phyloP scores from a whole-genome alignment of 805 yeast genomes.

The Candida alai region DNA sequence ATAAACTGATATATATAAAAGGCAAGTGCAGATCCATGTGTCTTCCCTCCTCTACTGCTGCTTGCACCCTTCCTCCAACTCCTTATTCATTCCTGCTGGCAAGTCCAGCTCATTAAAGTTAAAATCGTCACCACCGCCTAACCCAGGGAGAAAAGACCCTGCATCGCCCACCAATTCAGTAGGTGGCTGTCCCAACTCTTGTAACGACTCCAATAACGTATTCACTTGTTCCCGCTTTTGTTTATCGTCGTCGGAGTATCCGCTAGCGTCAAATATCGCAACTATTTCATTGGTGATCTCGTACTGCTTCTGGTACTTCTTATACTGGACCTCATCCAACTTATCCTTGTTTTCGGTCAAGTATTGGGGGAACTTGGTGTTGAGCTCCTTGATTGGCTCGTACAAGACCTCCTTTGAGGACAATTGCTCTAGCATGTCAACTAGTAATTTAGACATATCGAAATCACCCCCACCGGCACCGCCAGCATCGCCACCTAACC shows the following conservation, averaged over 20 bases:
- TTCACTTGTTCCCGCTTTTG: conserved; percentile 49
- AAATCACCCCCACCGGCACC: conserved; percentile 39
- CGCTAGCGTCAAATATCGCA: conserved; percentile 59
- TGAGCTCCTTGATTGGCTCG: conserved; percentile 82
- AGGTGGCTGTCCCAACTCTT: conserved; percentile 80
- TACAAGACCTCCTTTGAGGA: conserved; percentile 82
- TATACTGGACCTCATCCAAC: conserved; percentile 44
- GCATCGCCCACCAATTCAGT: conserved; percentile 63
- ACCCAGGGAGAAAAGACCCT: conserved; percentile 39
- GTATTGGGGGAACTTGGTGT: conserved; percentile 69
- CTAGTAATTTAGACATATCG: conserved; percentile 61
- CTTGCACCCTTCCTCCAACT: conserved; percentile 56
- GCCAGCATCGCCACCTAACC: conserved; percentile 35
- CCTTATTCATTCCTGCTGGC: conserved; percentile 49
- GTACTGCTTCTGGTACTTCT: conserved; percentile 59
- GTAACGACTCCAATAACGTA: conserved; percentile 59
- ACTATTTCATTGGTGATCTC: conserved; percentile 59
- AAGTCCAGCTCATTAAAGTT: conserved; percentile 51
- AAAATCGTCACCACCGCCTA: conserved; percentile 37
- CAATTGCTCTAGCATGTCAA: conserved; percentile 75
- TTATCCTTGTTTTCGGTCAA: conserved; percentile 48
- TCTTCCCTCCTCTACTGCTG: conserved; percentile 31
- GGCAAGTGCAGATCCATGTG: no score
- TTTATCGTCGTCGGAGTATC: conserved; percentile 51
- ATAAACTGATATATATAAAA: no score